Conservation (phyloP, 805 yeast genomes). For the Alloascoidea africana region DNA sequence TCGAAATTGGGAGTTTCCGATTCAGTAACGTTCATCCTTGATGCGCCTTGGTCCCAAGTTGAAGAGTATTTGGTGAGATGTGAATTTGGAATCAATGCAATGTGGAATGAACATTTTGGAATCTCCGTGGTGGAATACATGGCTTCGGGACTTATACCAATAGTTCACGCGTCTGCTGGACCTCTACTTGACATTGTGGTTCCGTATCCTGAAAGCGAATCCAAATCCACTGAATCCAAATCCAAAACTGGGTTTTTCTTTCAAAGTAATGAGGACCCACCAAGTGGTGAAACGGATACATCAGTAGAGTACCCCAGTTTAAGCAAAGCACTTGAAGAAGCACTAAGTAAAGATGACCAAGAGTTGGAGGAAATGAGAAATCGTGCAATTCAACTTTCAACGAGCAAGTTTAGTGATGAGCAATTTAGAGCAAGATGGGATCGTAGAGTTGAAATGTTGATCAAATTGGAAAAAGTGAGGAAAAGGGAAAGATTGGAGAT, state of each 20-base stretch:
- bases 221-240: conserved; percentile 20
- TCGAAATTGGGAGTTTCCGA: conserved; percentile 25
- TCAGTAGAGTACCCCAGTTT: conserved; percentile 28
- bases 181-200: conserved; percentile 79
- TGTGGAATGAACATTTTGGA: conserved; percentile 99
- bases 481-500: conserved; percentile 8
- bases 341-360: conserved; percentile 22
- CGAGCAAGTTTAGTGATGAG: conserved; percentile 37
- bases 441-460: conserved; percentile 9
- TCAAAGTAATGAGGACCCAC: conserved; percentile 59
- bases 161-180: conserved; percentile 93
- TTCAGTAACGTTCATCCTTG: conserved; percentile 40
- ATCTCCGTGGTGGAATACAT: conserved; percentile 91
- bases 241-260: conserved; percentile 78
- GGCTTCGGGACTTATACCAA: conserved; percentile 74
- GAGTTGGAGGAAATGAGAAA: conserved; percentile 26
- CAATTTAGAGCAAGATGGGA: conserved; percentile 8
- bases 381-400: conserved; percentile 21
- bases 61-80: conserved; percentile 35
- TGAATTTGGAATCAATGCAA: conserved; percentile 76
- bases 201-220: conserved; percentile 19
- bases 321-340: conserved; percentile 28
- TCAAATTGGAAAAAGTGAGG: conserved; percentile 11
- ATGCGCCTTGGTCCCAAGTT: conserved; percentile 58
- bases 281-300: conserved; percentile 19